These are phyloP conservation scores for Physcomitrium patens DNA, from an alignment of 225 moss, liverwort and hornwort genomes.

Conservation along the genomic window DNA sequence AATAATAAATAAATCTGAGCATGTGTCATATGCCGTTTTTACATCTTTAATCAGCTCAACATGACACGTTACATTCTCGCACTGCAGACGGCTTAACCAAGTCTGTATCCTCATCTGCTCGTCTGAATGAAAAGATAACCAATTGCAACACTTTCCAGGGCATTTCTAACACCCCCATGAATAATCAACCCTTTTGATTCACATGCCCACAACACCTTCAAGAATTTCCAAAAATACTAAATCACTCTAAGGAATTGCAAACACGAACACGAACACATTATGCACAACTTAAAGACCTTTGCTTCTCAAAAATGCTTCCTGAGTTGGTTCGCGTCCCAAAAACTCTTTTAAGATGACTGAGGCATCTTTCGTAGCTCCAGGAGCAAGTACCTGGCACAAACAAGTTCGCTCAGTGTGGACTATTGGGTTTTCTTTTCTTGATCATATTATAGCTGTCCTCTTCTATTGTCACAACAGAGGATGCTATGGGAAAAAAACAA, in stretches of 20 bases:
- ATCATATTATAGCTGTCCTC: background rate
- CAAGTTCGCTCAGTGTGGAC: background rate
- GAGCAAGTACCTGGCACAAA: slow-evolving; percentile 70
- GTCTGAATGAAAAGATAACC: slow-evolving; percentile 7
- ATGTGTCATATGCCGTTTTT: too few species aligned
- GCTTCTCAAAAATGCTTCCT: slow-evolving; percentile 90
- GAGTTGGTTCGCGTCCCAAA: slow-evolving; percentile 80
- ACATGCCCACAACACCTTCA: slow-evolving; percentile 24
- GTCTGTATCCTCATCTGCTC: slow-evolving; percentile 8
- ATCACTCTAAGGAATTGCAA: slow-evolving; percentile 16
- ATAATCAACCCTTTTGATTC: slow-evolving; percentile 7
- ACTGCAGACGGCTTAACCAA: background rate
- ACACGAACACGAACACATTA: slow-evolving; percentile 4
- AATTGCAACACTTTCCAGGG: slow-evolving; percentile 4
- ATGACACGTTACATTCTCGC: background rate
- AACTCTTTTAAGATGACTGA: slow-evolving; percentile 76
- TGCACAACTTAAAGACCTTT: slow-evolving; percentile 65
- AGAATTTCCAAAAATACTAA: slow-evolving; percentile 19
- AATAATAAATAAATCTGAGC: too few species aligned
- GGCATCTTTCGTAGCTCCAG: slow-evolving; percentile 93
- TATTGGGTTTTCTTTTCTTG: background rate
- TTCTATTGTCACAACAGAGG: background rate
- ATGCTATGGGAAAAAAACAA: background rate
- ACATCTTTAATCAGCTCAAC: too few species aligned
- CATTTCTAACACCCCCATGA: background rate